Evolutionary conservation across 768 basidiomycete species (phyloP).

Genomic region (Dioszegia aurantiaca): DNA sequence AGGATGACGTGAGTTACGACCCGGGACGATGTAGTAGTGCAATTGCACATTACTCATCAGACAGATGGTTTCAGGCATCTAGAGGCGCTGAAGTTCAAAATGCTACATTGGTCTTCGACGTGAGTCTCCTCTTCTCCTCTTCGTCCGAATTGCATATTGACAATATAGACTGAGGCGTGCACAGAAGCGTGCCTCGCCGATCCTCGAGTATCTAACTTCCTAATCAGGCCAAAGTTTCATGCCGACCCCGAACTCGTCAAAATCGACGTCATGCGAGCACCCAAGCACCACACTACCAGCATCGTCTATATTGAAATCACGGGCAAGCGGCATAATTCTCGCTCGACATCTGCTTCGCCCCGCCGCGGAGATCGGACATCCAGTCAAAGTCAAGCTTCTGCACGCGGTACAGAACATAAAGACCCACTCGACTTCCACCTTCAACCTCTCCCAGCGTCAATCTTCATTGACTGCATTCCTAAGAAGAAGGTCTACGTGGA

Average conservation of each 20-base stretch:
- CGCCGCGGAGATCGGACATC: neutral
- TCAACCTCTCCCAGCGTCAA: conserved; percentile 5
- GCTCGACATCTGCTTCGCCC: conserved; percentile 26
- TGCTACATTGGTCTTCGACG: conserved; percentile 30
- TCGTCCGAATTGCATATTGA: too few species aligned
- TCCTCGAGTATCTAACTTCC: conserved; percentile 9
- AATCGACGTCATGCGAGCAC: conserved; percentile 1
- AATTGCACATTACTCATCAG: conserved; percentile 18
- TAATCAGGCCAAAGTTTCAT: conserved; percentile 1
- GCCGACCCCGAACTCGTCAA: neutral
- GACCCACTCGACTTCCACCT: neutral
- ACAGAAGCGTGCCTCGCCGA: conserved; percentile 24
- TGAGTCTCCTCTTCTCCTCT: conserved; percentile 18
- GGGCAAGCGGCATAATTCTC: conserved; percentile 21
- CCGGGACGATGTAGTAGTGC: neutral
- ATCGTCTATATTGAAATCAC: conserved; percentile 25
- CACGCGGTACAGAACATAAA: neutral
- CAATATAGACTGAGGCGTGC: conserved; percentile 17
- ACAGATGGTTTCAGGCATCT: conserved; percentile 23
- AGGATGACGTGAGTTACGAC: conserved; percentile 18
- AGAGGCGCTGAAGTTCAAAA: conserved; percentile 23
- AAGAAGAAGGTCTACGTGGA: neutral
- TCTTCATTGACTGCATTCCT: conserved; percentile 25
- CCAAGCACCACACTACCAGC: neutral
- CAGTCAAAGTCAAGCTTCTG: too few species aligned